Evolutionary conservation across 306 rosid genomes (phyloP).

Genomic region (Glycine tomentella): DNA sequence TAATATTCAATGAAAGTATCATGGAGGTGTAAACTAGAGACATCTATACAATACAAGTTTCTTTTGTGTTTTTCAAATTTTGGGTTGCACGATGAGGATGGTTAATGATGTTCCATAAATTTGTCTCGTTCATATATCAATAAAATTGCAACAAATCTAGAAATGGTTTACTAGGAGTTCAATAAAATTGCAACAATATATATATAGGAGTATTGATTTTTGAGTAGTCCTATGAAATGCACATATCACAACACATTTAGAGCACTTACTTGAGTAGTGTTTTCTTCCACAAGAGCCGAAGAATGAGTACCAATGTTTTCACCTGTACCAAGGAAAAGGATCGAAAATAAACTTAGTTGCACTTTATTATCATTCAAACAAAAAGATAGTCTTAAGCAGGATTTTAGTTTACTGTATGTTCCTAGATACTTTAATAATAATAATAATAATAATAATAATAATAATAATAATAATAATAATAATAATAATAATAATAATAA

Average conservation of each 20-base stretch:
- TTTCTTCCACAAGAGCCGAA: neutral
- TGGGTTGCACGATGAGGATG: neutral
- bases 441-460: no score
- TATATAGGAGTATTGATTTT: neutral
- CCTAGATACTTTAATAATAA: neutral
- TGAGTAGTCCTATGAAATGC: neutral
- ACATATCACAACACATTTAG: neutral
- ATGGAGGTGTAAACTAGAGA: neutral
- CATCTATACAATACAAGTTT: neutral
- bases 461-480: no score
- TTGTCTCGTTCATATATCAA: neutral
- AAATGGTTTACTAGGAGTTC: neutral
- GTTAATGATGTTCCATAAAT: neutral
- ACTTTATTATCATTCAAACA: neutral
- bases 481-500: no score
- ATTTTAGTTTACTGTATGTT: neutral
- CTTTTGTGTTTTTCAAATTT: neutral
- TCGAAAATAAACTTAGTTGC: neutral
- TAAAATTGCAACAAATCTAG: neutral
- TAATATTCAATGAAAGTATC: neutral
- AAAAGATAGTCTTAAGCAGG: neutral
- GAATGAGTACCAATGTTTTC: neutral
- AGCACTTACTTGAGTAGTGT: constrained; percentile 8
- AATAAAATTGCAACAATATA: no score
- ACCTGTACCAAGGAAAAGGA: neutral